phyloP scores from a whole-genome alignment of 345 rosid genomes.

The Murraya koenigii region DNA sequence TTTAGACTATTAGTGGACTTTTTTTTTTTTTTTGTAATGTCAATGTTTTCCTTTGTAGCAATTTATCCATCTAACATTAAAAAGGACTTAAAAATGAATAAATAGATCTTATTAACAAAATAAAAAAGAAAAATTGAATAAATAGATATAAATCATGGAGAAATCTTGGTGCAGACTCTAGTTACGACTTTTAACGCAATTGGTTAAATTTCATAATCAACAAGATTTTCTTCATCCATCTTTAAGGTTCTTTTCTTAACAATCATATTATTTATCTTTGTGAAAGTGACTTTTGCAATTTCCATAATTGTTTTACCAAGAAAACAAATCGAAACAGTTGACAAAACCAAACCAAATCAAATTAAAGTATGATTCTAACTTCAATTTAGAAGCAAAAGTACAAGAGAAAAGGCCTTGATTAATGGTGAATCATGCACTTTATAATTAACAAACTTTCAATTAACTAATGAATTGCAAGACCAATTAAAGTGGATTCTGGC shows the following conservation, averaged over 20 bases:
- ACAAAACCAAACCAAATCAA: not conserved
- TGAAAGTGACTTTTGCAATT: not conserved
- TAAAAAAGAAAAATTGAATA: too few relatives aligned
- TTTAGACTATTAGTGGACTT: too few relatives aligned
- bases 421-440: not conserved
- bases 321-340: not conserved
- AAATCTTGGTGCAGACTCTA: not conserved
- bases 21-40: too few relatives aligned
- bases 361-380: not conserved
- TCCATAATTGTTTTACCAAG: not conserved
- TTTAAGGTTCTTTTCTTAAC: not conserved
- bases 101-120: too few relatives aligned
- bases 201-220: not conserved
- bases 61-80: too few relatives aligned
- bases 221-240: not conserved
- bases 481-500: not conserved
- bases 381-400: not conserved
- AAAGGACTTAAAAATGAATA: too few relatives aligned
- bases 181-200: not conserved
- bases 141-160: not conserved
- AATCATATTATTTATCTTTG: not conserved
- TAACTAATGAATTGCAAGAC: not conserved
- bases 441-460: not conserved
- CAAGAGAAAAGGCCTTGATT: not conserved
- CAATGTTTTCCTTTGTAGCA: too few relatives aligned